Conservation (phyloP, 768 basidiomycete genomes). For the Amanita molliuscula region DNA sequence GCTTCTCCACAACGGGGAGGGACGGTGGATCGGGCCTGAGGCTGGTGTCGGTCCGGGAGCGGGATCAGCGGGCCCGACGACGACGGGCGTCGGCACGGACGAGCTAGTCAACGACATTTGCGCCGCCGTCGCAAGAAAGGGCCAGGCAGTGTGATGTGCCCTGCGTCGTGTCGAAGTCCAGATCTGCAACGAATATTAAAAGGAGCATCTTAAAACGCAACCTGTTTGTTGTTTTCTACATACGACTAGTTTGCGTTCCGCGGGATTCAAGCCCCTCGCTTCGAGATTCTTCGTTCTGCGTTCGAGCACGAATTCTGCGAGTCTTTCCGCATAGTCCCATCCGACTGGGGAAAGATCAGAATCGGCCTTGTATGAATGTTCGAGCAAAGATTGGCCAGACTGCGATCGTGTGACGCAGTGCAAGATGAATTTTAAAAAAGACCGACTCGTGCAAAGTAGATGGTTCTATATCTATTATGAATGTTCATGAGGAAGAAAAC, state of each 20-base stretch:
- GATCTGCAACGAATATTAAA: constrained; percentile 39
- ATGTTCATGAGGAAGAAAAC: constrained; percentile 99
- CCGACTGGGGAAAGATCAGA: constrained; percentile 92
- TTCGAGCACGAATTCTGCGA: constrained; percentile 86
- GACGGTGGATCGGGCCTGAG: not conserved
- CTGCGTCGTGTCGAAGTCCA: constrained; percentile 95
- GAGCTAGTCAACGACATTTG: constrained; percentile 13
- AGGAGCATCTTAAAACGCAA: not conserved
- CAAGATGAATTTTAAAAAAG: not conserved
- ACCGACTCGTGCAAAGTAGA: constrained; percentile 91
- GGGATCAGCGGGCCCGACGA: not conserved
- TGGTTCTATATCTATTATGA: constrained; percentile 85
- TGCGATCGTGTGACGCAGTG: constrained; percentile 19
- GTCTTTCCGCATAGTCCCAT: constrained; percentile 86
- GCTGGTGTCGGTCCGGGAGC: not conserved
- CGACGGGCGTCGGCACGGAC: constrained; percentile 7
- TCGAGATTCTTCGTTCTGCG: constrained; percentile 70
- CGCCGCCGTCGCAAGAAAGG: constrained; percentile 50
- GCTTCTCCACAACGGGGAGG: not conserved
- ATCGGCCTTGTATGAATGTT: constrained; percentile 98
- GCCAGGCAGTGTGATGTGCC: constrained; percentile 95
- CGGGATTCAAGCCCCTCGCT: constrained; percentile 53
- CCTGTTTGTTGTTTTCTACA: constrained; percentile 20
- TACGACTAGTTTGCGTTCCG: constrained; percentile 59
- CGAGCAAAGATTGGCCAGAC: constrained; percentile 98